These are phyloP conservation scores for Fusarium oxysporum DNA, from an alignment of 2,329 filamentous ascomycete species.

Conservation along the genomic window DNA sequence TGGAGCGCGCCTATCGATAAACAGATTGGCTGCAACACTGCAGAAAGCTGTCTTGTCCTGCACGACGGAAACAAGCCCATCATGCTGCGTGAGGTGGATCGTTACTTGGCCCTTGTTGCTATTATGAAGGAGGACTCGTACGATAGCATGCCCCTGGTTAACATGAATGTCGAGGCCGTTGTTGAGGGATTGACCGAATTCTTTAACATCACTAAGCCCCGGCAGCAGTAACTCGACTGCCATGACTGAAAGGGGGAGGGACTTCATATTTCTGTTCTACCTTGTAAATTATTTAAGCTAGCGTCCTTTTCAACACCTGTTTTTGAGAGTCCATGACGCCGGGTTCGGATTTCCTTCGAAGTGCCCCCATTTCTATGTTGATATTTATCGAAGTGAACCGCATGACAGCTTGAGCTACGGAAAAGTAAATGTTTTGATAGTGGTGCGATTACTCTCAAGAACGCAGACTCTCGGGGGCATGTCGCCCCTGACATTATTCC, in stretches of 20 bases:
- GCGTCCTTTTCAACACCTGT: constrained; percentile 32
- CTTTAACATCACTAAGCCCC: constrained; percentile 77
- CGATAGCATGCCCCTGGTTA: constrained; percentile 85
- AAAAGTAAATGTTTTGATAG: constrained; percentile 61
- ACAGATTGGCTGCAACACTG: constrained; percentile 73
- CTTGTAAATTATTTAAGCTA: constrained; percentile 38
- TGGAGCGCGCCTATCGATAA: constrained; percentile 73
- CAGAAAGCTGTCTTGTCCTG: constrained; percentile 76
- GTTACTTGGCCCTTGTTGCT: constrained; percentile 83
- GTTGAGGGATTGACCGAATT: constrained; percentile 83
- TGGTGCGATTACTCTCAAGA: constrained; percentile 60
- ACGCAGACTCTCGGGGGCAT: constrained; percentile 64
- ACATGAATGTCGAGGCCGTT: constrained; percentile 87
- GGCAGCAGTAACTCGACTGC: constrained; percentile 49
- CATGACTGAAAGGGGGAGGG: not conserved
- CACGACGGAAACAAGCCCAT: constrained; percentile 73
- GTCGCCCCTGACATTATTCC: constrained; percentile 57
- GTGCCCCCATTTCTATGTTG: not conserved
- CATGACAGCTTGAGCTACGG: constrained; percentile 12
- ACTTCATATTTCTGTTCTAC: constrained; percentile 17
- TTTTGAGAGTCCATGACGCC: constrained; percentile 2
- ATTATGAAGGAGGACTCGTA: constrained; percentile 89
- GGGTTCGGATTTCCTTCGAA: too few relatives aligned
- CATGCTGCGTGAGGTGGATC: constrained; percentile 76
- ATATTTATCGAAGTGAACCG: not conserved